Conservation (phyloP, 2,329 filamentous ascomycete species). For the Cladosporium sp. region DNA sequence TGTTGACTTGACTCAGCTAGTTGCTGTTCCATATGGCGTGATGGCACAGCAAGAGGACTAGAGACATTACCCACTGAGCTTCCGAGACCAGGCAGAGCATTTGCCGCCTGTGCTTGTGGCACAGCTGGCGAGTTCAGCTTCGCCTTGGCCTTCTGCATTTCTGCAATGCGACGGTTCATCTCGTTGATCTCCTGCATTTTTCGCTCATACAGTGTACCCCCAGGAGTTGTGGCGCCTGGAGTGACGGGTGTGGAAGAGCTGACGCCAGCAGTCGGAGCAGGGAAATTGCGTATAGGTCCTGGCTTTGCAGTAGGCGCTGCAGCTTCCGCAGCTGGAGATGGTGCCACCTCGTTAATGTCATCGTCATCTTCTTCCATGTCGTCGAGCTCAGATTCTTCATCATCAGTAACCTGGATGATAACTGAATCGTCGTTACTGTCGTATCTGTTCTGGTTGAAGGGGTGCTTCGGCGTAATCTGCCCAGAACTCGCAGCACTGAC, state of each 20-base stretch:
- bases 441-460: constrained; percentile 55
- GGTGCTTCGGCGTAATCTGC: constrained; percentile 49
- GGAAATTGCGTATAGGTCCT: not conserved
- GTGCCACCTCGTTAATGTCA: not conserved
- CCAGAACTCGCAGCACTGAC: constrained; percentile 11
- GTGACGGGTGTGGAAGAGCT: not conserved
- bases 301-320: not conserved
- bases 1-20: not conserved
- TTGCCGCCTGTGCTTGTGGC: not conserved
- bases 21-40: not conserved
- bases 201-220: constrained; percentile 14
- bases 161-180: constrained; percentile 30
- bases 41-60: not conserved
- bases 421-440: constrained; percentile 55
- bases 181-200: constrained; percentile 24
- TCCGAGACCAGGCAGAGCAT: not conserved
- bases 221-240: constrained; percentile 17
- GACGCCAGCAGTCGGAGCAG: not conserved
- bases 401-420: constrained; percentile 76
- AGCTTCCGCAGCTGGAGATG: not conserved
- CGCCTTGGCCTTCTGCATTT: constrained; percentile 37
- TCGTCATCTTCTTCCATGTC: not conserved
- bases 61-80: not conserved
- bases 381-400: constrained; percentile 20
- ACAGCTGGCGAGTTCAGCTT: not conserved